phyloP scores from a whole-genome alignment of 176 grass and related monocot species.

The Bonia amplexicaulis region DNA sequence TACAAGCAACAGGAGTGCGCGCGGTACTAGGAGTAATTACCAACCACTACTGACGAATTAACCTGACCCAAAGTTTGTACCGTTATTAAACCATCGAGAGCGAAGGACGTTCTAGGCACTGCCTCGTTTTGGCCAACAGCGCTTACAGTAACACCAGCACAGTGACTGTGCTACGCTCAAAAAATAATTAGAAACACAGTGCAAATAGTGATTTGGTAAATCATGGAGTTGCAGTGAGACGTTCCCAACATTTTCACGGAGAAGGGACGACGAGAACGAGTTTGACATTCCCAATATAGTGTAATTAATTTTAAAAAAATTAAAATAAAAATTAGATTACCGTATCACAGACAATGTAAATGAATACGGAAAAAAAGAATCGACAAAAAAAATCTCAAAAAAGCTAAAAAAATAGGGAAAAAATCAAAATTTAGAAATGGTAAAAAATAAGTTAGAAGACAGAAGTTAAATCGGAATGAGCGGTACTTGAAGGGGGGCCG shows the following conservation, averaged over 20 bases:
- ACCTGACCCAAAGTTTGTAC: background rate
- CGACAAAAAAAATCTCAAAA: no score
- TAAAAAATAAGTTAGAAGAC: no score
- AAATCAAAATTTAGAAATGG: no score
- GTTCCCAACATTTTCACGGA: background rate
- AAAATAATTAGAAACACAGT: no score
- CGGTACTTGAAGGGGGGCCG: no score
- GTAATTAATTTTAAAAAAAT: no score
- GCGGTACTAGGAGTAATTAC: background rate
- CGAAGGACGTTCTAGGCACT: background rate
- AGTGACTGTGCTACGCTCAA: background rate
- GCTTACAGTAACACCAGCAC: background rate
- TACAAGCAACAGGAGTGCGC: background rate
- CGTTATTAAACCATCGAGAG: background rate
- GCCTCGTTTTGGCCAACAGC: background rate
- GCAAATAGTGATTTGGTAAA: background rate
- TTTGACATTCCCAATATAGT: no score
- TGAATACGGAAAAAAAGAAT: no score
- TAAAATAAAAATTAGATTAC: no score
- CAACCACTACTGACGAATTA: background rate
- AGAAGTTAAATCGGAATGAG: no score
- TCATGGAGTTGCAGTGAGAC: background rate
- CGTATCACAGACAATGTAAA: fast-evolving
- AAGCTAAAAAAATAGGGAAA: no score
- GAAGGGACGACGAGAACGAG: background rate